These are phyloP conservation scores for Clonostachys solani DNA, from an alignment of 2,329 filamentous ascomycete genomes.

Conservation along the genomic window DNA sequence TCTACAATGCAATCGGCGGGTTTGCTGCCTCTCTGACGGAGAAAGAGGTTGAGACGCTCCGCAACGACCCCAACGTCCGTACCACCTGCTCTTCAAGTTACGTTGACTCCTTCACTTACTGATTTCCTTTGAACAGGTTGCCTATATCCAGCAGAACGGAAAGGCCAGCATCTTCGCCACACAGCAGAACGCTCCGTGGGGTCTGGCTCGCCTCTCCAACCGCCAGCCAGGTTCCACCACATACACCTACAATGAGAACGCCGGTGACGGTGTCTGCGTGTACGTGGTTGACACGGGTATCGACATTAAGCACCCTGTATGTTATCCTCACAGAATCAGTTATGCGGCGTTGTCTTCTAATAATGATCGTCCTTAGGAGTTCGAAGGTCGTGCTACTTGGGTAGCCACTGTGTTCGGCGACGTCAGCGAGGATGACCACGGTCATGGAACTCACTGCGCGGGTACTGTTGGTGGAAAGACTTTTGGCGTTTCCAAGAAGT, in stretches of 20 bases:
- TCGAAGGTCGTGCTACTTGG: slow-evolving; percentile 27
- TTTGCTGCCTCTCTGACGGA: slow-evolving; percentile 12
- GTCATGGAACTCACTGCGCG: slow-evolving; percentile 53
- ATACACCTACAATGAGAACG: slow-evolving; percentile 23
- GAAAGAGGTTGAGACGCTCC: slow-evolving; percentile 10
- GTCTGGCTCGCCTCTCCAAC: slow-evolving; percentile 23
- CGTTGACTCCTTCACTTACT: background rate
- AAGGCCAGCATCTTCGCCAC: slow-evolving; percentile 23
- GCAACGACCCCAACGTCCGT: slow-evolving; percentile 9
- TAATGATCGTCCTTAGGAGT: slow-evolving; percentile 15
- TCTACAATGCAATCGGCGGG: slow-evolving; percentile 12
- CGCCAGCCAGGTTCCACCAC: slow-evolving; percentile 9
- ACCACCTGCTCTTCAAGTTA: too few relatives aligned
- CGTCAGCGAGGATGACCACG: slow-evolving; percentile 42
- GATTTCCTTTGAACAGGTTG: slow-evolving; percentile 9
- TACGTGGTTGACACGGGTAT: slow-evolving; percentile 37
- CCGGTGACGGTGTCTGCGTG: slow-evolving; percentile 25
- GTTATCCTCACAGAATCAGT: slow-evolving; percentile 4
- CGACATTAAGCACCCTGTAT: slow-evolving; percentile 20
- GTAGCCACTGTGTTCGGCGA: slow-evolving; percentile 20
- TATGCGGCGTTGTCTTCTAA: background rate
- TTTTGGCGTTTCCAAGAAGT: slow-evolving; percentile 53
- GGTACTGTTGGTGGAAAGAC: slow-evolving; percentile 52
- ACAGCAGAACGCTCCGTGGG: slow-evolving; percentile 27
- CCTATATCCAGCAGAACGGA: slow-evolving; percentile 26